Evolutionary conservation across 208 protist genomes (phyloP).

Genomic region (Trypanosoma brucei): DNA sequence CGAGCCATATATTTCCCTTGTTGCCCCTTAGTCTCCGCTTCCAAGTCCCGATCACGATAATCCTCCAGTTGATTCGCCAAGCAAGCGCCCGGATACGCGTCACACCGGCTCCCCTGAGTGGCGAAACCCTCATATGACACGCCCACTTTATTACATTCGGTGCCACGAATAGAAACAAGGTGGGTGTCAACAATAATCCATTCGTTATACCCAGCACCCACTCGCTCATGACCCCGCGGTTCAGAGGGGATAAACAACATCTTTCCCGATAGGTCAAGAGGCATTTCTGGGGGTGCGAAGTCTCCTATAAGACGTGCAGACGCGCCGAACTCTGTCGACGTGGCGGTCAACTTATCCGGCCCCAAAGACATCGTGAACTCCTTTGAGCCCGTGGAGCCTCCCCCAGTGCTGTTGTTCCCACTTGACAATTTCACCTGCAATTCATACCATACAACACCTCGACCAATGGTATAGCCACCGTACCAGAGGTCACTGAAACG

Average conservation of each 20-base stretch:
- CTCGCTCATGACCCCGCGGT: constrained; percentile 31
- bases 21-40: constrained; percentile 31
- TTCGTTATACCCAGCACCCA: constrained; percentile 48
- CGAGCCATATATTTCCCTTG: constrained; percentile 57
- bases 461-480: constrained; percentile 73
- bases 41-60: constrained; percentile 50
- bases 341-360: constrained; percentile 33
- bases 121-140: constrained; percentile 86
- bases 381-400: not conserved
- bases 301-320: constrained; percentile 65
- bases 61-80: constrained; percentile 79
- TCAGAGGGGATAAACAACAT: constrained; percentile 75
- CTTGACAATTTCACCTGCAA: constrained; percentile 48
- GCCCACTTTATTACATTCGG: constrained; percentile 86
- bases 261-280: constrained; percentile 42
- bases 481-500: constrained; percentile 77
- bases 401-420: constrained; percentile 9
- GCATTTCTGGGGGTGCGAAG: constrained; percentile 47
- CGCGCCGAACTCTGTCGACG: constrained; percentile 33
- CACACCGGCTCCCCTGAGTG: constrained; percentile 67
- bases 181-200: constrained; percentile 71
- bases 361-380: constrained; percentile 41
- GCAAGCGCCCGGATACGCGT: constrained; percentile 55
- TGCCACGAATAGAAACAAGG: constrained; percentile 65
- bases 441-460: constrained; percentile 49